Conservation (phyloP, 2,329 filamentous ascomycete genomes). For the Hypoxylon sp. region DNA sequence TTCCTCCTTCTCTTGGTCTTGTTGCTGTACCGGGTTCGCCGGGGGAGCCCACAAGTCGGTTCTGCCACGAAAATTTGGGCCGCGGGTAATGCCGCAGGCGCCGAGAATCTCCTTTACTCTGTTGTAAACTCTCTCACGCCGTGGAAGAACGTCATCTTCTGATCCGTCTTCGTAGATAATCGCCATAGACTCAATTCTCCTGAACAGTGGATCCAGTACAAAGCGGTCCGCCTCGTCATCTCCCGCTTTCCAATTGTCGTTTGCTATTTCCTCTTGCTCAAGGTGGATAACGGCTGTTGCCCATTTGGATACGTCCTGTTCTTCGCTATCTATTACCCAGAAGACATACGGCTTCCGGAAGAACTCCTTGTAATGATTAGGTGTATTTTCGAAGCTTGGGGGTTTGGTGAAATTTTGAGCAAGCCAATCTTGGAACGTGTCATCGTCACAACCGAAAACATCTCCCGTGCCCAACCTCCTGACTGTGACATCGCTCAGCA, state of each 20-base stretch:
- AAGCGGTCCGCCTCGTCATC: neutral
- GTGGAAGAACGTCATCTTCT: too few species aligned
- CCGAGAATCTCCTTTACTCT: neutral
- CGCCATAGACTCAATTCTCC: slow-evolving; percentile 13
- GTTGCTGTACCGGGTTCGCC: neutral
- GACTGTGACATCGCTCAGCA: neutral
- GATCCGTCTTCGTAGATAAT: slow-evolving; percentile 35
- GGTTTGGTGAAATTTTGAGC: neutral
- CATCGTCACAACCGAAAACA: neutral
- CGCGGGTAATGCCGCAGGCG: neutral
- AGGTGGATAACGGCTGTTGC: slow-evolving; percentile 35
- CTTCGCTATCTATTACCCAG: slow-evolving; percentile 36
- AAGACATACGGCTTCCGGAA: slow-evolving; percentile 33
- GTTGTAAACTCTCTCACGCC: neutral
- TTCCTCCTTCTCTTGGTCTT: neutral
- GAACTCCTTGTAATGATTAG: neutral
- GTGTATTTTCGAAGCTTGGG: neutral
- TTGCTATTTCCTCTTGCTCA: neutral
- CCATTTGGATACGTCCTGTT: slow-evolving; percentile 15
- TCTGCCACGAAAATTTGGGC: neutral
- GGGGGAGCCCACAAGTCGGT: slow-evolving; percentile 18
- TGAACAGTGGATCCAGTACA: neutral
- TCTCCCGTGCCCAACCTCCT: neutral
- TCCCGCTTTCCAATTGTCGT: neutral
- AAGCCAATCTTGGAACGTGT: neutral